A percentile compares a stretch with the other conserved stretches of the same genome.
Conservation (phyloP, 257 asterid species). For the Solanum pimpinellifolium region DNA sequence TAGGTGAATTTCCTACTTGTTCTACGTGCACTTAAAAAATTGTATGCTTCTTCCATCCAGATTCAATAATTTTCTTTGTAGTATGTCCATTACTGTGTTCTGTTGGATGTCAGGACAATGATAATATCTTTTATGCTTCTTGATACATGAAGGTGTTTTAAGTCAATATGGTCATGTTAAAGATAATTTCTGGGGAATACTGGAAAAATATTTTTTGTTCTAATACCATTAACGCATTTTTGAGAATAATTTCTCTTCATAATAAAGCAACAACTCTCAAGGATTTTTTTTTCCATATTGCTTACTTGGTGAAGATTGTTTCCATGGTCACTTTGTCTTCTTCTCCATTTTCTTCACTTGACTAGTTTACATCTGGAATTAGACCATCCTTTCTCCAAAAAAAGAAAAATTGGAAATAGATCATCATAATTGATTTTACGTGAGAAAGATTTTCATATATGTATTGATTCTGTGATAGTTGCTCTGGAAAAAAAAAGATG, state of each 20-base stretch:
- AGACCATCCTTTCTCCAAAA: not conserved
- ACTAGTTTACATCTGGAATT: not conserved
- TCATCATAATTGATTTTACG: not conserved
- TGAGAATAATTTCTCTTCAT: not conserved
- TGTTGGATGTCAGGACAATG: not conserved
- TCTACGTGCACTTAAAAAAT: not conserved
- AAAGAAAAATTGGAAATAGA: not conserved
- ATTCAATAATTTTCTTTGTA: not conserved
- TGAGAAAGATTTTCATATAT: not conserved
- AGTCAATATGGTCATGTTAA: not conserved
- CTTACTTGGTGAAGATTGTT: not conserved
- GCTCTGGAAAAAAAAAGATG: not conserved
- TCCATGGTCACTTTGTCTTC: not conserved
- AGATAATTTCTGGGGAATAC: not conserved
- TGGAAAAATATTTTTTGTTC: not conserved
- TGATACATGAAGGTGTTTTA: not conserved
- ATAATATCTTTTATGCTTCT: not conserved
- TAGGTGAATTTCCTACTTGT: not conserved
- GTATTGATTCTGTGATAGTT: not conserved
- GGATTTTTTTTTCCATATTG: not conserved
- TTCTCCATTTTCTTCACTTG: not conserved
- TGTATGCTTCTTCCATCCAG: not conserved
- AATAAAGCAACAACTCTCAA: not conserved
- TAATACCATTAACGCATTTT: not conserved
- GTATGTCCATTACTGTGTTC: not conserved